Evolutionary conservation across 345 rosid species (phyloP), one percentile per base, ranked within the genome.

Genomic region (Chamaenerion angustifolium): DNA sequence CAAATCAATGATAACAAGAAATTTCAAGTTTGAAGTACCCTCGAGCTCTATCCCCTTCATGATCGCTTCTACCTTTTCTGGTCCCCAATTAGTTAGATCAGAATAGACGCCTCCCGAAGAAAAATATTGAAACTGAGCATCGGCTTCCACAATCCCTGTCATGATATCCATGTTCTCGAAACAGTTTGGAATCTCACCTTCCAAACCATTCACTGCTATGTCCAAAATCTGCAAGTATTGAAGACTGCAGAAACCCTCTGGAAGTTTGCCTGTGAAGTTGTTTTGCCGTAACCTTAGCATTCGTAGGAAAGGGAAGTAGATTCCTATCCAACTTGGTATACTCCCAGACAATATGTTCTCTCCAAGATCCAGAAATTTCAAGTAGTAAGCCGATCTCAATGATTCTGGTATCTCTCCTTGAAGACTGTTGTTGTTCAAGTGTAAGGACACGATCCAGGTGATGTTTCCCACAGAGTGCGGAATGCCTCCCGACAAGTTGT

Each of bases 1-100:
- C 8, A 71, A 56, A 23, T 66, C 69, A 4, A 71, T 43, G 43
- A 8, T 16, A 9, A 56, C 65, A 9, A 70, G 44, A 0, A 62
- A 45, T 0, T 44, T 23, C 2, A 66, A 37, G n/a, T 12, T 58
- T 16, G 18, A n/a, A 0, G 49, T 40, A 14, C 49, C 60, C 13
- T 51, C 17, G 0, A 19, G 15, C 3, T 45, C 7, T 18, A 25
- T 1, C 18, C 62, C 62, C 1, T 58, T 58, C 27, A 49, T 3
- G 12, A 42, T 9, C 12, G 19, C 31, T 10, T 3, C 19, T 12
- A 43, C 17, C 8, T 14, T 31, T 47, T 58, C 62, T n/a, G 42
- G 43, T 25, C 1, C 11, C n/a, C n/a, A 40, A 35, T 4, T 5
- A 10, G 46, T 0, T 13, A 13, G 0, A 1, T 0, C 13, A n/a